Evolutionary conservation across 2,329 filamentous ascomycete genomes (phyloP).

Genomic region (Calonectria pseudoreteaudii): DNA sequence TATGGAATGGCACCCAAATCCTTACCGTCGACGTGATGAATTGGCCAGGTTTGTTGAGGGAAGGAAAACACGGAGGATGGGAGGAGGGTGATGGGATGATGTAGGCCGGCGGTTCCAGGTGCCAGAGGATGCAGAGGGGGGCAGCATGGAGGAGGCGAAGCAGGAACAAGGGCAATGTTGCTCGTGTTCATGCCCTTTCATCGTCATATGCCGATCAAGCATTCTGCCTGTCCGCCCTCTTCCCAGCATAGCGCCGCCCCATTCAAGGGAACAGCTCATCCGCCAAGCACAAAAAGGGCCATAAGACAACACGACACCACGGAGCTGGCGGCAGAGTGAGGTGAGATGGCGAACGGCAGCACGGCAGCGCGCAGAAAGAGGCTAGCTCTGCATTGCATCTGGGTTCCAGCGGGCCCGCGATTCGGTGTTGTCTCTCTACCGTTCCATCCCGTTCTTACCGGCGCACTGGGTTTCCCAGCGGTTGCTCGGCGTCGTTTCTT

Average conservation of each 20-base stretch:
- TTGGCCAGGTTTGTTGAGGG: constrained; percentile 5
- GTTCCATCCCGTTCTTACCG: constrained; percentile 8
- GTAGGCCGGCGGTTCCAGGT: neutral
- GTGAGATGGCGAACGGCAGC: neutral
- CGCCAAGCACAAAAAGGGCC: neutral
- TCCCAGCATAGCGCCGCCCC: constrained; percentile 15
- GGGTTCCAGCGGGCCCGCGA: neutral
- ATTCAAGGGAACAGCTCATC: neutral
- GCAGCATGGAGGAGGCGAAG: constrained; percentile 12
- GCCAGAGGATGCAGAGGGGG: neutral
- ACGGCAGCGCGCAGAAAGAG: neutral
- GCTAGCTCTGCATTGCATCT: constrained; percentile 3
- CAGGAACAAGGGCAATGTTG: constrained; percentile 7
- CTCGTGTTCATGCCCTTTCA: constrained; percentile 15
- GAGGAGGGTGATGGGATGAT: constrained; percentile 9
- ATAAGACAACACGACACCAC: constrained; percentile 6
- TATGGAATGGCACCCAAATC: neutral
- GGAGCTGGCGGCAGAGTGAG: neutral
- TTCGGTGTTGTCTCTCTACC: neutral
- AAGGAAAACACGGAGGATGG: neutral
- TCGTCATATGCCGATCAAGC: constrained; percentile 20
- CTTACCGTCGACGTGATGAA: neutral
- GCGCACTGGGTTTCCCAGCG: constrained; percentile 5
- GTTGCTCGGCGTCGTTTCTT: constrained; percentile 8
- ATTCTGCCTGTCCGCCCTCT: constrained; percentile 1